Conservation (phyloP, 129 eudicot species). For the sunflower (Helianthus annuus) region DNA sequence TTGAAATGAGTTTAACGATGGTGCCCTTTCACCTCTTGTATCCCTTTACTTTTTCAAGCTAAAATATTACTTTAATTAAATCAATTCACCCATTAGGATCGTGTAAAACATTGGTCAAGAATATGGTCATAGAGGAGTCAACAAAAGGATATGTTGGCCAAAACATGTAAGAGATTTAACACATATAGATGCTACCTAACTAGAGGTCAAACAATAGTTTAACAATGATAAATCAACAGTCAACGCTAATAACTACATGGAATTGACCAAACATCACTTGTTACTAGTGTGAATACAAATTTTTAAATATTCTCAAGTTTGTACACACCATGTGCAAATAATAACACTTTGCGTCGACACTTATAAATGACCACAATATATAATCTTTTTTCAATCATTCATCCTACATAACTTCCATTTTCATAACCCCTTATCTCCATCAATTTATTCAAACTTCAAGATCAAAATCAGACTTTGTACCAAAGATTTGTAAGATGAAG, state of each 20-base stretch:
- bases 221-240: conserved; percentile 6
- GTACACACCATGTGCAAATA: not conserved
- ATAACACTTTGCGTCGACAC: not conserved
- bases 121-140: not conserved
- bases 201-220: conserved; percentile 14
- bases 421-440: not conserved
- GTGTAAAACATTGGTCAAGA: too few relatives aligned
- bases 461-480: not conserved
- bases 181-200: conserved; percentile 3
- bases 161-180: not conserved
- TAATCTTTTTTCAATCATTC: not conserved
- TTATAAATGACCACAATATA: not conserved
- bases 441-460: not conserved
- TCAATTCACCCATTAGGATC: too few relatives aligned
- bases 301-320: not conserved
- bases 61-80: too few relatives aligned
- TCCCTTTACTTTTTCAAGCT: too few relatives aligned
- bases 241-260: not conserved
- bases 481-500: conserved; percentile 17
- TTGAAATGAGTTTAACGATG: too few relatives aligned
- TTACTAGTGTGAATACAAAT: not conserved
- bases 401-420: not conserved
- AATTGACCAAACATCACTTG: not conserved
- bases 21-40: too few relatives aligned
- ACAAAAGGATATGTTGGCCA: not conserved